Evolutionary conservation across 805 yeast species (phyloP), one percentile per base, ranked within the genome.

Genomic region (Wickerhamomyces alni): DNA sequence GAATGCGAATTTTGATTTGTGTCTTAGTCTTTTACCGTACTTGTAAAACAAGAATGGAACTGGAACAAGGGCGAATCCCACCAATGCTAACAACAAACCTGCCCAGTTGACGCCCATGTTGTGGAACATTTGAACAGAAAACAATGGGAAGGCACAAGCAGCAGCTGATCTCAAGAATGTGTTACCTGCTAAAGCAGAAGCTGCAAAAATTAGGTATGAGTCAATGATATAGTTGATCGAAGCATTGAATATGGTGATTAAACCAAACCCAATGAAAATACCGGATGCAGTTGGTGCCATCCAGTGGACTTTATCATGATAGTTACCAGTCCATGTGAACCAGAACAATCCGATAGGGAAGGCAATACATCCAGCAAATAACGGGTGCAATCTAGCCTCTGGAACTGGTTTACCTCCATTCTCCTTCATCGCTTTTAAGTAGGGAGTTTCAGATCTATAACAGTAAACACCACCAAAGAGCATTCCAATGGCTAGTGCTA

Each of bases 301-400:
- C 91, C 91, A 87, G 56, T 82, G 95, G 29, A 86, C 75, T 30
- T 62, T 61, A 27, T 80, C 61, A 35, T 75, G 81, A 61, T 80
- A 88, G 46, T 76, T 74, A 57, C 95, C 96, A 9, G 91, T 68
- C 96, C 96, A 88, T 41, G 85, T 76, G 59, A 88, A 70, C 95
- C 95, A 84, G 53, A 87, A 70, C 45, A 87, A 66, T 39, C 96
- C 96, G 38, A 77, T 67, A 25, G 94, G 82, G 67, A 88, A 86
- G 9, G 72, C 57, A 38, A 85, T 47, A 18, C 81, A 79, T 24
- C 95, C 89, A 33, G 72, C 61, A 62, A 86, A 74, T 82, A 87
- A 76, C 27, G 89, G 80, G 15, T 80, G 77, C 41, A 88, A 67
- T 61, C 96, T 77, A 26, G 79, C 82, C 61, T 88, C 96, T 0